Base-by-base conservation (phyloP, 306 rosid species). In the Coriaria nepalensis region DNA sequence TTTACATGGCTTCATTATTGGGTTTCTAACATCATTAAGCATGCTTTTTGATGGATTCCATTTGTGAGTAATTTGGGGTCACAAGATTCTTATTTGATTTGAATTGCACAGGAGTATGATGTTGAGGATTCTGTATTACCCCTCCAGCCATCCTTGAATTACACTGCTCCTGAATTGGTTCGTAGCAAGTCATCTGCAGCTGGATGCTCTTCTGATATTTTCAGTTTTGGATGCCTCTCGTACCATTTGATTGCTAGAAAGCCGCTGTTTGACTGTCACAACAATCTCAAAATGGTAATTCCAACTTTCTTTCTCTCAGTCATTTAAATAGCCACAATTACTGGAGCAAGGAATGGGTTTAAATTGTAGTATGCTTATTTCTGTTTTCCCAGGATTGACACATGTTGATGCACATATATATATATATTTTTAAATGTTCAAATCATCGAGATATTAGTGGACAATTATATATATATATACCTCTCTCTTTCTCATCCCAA, bases 181-280 rank as follows among this genome's bases (percentile, higher is more conserved):
- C 71, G 74, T 63, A 92, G 74, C 66, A 75, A 63, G 54, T 52
- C 48, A 20, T 57, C 86, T 50, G 65, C 78, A 2, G 73, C 61
- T 51, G 87, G 94, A 59, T 61, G 79, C 38, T 63, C 72, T 43
- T 79, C 96, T 62, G 98, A 92, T 78, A 66, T 85, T 61, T 92
- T 92, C 81, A 92, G 98, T 71, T 79, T 82, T 71, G 98, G 93
- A 52, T 92, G 98, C 61, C 79, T 92, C 66, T 87, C 87, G 54
- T 85, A 85, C 74, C 98, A 78, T 77, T 82, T 85, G 73, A 69
- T 92, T 65, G 78, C 86, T 52, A 87, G 60, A 62, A 92, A 79
- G 76, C 76, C 94, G 51, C 64, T 92, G 72, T 78, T 92, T 64
- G 87, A 82, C 61, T 82, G 96, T 81, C 83, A 63, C 73, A 85